These are phyloP conservation scores for Candida sakaeoensis DNA, from an alignment of 805 yeast genomes.

Conservation along the genomic window DNA sequence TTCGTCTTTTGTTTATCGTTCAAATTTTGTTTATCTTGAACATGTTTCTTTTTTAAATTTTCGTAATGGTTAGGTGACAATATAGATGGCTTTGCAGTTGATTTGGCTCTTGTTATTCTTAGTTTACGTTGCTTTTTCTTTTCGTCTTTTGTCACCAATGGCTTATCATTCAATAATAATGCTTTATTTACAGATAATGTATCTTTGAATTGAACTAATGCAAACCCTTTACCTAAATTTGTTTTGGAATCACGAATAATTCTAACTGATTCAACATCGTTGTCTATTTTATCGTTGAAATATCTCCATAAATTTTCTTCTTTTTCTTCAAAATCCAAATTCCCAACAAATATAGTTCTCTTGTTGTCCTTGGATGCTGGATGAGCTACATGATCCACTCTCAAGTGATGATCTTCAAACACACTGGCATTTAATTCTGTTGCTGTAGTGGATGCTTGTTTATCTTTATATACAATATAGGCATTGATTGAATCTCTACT, in stretches of 20 bases:
- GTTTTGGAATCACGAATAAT: constrained; percentile 89
- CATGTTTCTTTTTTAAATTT: constrained; percentile 24
- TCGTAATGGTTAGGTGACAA: constrained; percentile 44
- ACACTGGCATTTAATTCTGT: constrained; percentile 59
- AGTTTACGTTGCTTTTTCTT: constrained; percentile 64
- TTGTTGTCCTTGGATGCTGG: constrained; percentile 84
- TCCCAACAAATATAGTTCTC: constrained; percentile 87
- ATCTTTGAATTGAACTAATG: constrained; percentile 86
- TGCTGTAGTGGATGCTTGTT: constrained; percentile 45
- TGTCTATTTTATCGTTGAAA: constrained; percentile 47
- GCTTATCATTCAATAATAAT: constrained; percentile 68
- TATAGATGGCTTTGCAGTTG: constrained; percentile 37
- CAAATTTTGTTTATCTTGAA: constrained; percentile 26
- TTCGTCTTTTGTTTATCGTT: constrained; percentile 69
- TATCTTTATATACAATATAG: constrained; percentile 72
- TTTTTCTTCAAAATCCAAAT: constrained; percentile 85
- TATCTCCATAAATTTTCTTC: constrained; percentile 88
- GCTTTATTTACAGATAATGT: constrained; percentile 75
- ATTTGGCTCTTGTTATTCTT: constrained; percentile 63
- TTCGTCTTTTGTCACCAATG: constrained; percentile 35
- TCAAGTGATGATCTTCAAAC: constrained; percentile 69
- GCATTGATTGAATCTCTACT: constrained; percentile 82
- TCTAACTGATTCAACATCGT: constrained; percentile 80
- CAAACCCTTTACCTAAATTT: constrained; percentile 95
- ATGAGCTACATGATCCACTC: constrained; percentile 92